phyloP scores from a whole-genome alignment of 768 basidiomycete species.

The Lactarius akahatsu region DNA sequence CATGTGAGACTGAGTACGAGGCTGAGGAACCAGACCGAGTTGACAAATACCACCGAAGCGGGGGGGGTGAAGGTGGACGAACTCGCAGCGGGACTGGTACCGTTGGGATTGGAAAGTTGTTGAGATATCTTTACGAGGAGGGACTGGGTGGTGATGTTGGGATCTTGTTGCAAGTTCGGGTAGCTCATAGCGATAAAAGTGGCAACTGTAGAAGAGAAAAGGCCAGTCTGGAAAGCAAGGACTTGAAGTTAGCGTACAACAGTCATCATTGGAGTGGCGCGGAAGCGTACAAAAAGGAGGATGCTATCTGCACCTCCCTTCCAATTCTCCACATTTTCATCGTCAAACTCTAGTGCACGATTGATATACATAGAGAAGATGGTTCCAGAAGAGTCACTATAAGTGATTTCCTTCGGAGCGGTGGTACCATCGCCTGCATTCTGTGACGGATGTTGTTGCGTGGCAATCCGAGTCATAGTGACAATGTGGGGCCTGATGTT shows the following conservation, averaged over 20 bases:
- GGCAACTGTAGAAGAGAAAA: not conserved
- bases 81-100: not conserved
- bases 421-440: not conserved
- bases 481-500: not conserved
- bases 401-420: not conserved
- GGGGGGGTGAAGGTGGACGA: not conserved
- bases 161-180: not conserved
- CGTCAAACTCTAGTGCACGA: not conserved
- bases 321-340: conserved; percentile 1
- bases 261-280: not conserved
- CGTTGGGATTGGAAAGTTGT: not conserved
- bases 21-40: conserved; percentile 10
- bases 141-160: not conserved
- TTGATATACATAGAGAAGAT: conserved; percentile 5
- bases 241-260: not conserved
- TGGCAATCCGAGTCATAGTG: not conserved
- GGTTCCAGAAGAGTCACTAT: not conserved
- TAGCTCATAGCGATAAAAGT: not conserved
- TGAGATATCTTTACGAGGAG: not conserved
- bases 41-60: not conserved
- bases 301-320: conserved; percentile 2
- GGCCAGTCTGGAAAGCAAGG: not conserved
- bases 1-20: conserved; percentile 3
- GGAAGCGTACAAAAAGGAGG: conserved; percentile 1
- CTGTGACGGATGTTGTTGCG: not conserved